Evolutionary conservation across 768 basidiomycete genomes (phyloP).

Genomic region (Strobilomyces echinocephalus): DNA sequence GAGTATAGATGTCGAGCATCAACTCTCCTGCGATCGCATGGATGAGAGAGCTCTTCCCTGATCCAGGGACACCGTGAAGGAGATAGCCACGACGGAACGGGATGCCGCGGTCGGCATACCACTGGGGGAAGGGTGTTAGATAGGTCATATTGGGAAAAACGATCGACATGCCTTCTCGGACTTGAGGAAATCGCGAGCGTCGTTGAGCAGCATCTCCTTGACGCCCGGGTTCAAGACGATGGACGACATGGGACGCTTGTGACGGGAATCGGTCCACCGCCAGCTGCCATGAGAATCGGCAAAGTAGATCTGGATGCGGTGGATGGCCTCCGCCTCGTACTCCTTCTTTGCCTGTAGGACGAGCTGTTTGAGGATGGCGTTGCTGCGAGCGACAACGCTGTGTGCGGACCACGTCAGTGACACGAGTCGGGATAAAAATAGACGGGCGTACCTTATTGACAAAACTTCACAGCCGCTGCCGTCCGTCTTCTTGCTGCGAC

Average conservation of each 20-base stretch:
- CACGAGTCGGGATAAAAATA: conserved; percentile 13
- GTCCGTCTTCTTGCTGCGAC: conserved; percentile 64
- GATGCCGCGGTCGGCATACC: conserved; percentile 92
- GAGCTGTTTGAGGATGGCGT: conserved; percentile 82
- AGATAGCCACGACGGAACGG: conserved; percentile 88
- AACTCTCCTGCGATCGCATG: conserved; percentile 86
- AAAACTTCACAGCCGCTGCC: conserved; percentile 67
- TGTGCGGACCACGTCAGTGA: conserved; percentile 9
- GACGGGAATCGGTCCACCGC: conserved; percentile 83
- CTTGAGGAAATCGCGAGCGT: conserved; percentile 78
- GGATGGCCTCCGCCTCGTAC: conserved; percentile 82
- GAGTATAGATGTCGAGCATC: conserved; percentile 87
- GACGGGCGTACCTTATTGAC: conserved; percentile 56
- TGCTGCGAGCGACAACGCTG: conserved; percentile 80
- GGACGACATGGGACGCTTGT: conserved; percentile 83
- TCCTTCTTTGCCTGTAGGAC: conserved; percentile 86
- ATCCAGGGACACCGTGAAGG: conserved; percentile 78
- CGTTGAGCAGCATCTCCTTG: conserved; percentile 82
- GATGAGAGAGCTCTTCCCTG: conserved; percentile 82
- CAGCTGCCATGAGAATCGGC: conserved; percentile 85
- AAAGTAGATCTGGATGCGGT: conserved; percentile 86
- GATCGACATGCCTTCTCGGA: conserved; percentile 61
- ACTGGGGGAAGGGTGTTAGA: conserved; percentile 37
- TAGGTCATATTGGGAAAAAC: neutral
- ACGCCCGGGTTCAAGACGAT: conserved; percentile 87